These are phyloP conservation scores for Cryptococcus wingfieldii DNA, from an alignment of 1,284 basidiomycete genomes.

Conservation along the genomic window DNA sequence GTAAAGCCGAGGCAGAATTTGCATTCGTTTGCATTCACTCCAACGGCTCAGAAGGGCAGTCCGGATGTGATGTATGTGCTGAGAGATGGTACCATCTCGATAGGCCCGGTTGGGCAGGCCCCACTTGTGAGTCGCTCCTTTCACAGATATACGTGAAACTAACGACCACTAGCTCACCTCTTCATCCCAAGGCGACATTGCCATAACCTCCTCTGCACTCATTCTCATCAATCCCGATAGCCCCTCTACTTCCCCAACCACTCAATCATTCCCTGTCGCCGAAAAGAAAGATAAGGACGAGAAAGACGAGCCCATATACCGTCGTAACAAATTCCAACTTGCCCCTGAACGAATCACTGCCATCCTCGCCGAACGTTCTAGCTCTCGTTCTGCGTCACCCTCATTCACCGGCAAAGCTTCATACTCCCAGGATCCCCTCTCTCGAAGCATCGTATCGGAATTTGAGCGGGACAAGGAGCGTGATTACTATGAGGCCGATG, in stretches of 20 bases:
- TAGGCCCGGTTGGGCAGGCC: constrained; percentile 29
- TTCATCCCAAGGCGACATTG: not conserved
- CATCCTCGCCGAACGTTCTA: constrained; percentile 23
- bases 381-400: constrained; percentile 18
- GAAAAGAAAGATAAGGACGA: constrained; percentile 1
- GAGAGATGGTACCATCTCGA: constrained; percentile 40
- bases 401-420: not conserved
- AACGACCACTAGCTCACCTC: not conserved
- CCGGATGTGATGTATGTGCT: constrained; percentile 39
- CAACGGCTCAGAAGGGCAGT: constrained; percentile 3
- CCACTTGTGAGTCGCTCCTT: constrained; percentile 23
- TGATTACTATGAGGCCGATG: constrained; percentile 12
- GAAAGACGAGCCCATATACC: constrained; percentile 8
- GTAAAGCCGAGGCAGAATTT: constrained; percentile 36
- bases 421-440: not conserved
- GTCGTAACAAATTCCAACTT: constrained; percentile 40
- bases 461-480: not conserved
- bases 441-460: not conserved
- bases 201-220: not conserved
- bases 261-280: not conserved
- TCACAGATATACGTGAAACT: not conserved
- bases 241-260: not conserved
- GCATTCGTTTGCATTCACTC: constrained; percentile 39
- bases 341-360: constrained; percentile 32
- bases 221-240: not conserved